phyloP scores from a whole-genome alignment of 441 rosid species.

The Arabidopsis hybrid region DNA sequence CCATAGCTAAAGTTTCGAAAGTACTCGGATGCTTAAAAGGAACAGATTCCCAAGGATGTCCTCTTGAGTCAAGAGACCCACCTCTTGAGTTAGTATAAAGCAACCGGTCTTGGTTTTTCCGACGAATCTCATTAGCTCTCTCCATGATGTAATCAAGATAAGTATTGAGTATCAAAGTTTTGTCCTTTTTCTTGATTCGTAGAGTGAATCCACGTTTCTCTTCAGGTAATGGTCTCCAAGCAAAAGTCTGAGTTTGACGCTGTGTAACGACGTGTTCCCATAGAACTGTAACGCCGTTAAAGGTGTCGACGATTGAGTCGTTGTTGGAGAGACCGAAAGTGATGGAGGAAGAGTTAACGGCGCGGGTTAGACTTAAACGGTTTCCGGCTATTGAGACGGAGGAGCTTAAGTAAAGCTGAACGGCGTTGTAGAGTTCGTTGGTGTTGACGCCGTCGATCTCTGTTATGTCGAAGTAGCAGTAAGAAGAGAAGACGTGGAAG shows the following conservation, averaged over 20 bases:
- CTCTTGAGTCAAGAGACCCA: constrained; percentile 80
- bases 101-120: constrained; percentile 72
- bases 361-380: constrained; percentile 75
- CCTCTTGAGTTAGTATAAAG: constrained; percentile 87
- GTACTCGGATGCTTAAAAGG: constrained; percentile 82
- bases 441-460: constrained; percentile 96
- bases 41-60: constrained; percentile 97
- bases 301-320: constrained; percentile 73
- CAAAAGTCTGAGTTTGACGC: constrained; percentile 70
- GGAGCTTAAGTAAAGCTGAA: constrained; percentile 85
- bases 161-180: constrained; percentile 59
- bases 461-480: constrained; percentile 85
- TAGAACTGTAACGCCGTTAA: constrained; percentile 59
- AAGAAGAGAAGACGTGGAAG: constrained; percentile 64
- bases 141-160: constrained; percentile 78
- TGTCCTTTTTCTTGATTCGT: constrained; percentile 70
- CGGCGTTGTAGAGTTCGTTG: constrained; percentile 96
- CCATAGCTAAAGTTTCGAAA: constrained; percentile 90
- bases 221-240: constrained; percentile 87
- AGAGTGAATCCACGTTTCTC: constrained; percentile 91
- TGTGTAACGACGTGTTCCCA: constrained; percentile 93
- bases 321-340: constrained; percentile 86
- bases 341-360: constrained; percentile 74
- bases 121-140: constrained; percentile 60
- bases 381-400: constrained; percentile 71